phyloP scores from a whole-genome alignment of 345 rosid genomes.

The Eucalyptus regnans region DNA sequence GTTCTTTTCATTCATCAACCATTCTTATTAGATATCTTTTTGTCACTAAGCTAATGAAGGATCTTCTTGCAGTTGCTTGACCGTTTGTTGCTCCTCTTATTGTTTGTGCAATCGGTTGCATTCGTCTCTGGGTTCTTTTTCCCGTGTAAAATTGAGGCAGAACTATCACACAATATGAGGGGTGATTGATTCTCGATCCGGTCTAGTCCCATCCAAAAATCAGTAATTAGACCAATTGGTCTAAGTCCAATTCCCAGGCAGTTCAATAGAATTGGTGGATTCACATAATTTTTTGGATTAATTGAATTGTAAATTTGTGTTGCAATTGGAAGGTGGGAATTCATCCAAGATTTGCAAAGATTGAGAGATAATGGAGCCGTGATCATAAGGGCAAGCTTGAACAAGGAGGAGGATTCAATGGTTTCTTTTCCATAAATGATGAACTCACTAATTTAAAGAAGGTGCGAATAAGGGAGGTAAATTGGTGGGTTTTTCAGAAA shows the following conservation, averaged over 20 bases:
- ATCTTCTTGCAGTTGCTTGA: background rate
- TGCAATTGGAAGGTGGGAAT: background rate
- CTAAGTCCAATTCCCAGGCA: background rate
- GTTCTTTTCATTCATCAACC: slow-evolving; percentile 21
- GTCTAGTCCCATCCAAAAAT: background rate
- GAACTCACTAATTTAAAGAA: too few relatives aligned
- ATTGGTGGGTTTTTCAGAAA: background rate
- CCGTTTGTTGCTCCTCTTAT: background rate
- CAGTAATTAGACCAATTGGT: background rate
- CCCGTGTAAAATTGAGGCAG: background rate
- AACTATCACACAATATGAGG: background rate
- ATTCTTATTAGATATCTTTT: background rate
- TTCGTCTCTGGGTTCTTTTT: background rate
- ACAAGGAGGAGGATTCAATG: background rate
- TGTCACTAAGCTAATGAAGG: background rate
- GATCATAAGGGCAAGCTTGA: background rate
- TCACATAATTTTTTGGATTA: background rate
- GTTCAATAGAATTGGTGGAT: background rate
- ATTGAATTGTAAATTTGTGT: too few relatives aligned
- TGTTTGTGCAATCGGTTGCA: background rate
- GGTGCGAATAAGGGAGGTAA: background rate
- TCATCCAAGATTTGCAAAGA: background rate
- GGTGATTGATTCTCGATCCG: background rate
- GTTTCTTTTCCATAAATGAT: background rate
- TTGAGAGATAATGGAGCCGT: background rate